Conservation (phyloP, 2,329 filamentous ascomycete species). For the Diaporthe capsici region DNA sequence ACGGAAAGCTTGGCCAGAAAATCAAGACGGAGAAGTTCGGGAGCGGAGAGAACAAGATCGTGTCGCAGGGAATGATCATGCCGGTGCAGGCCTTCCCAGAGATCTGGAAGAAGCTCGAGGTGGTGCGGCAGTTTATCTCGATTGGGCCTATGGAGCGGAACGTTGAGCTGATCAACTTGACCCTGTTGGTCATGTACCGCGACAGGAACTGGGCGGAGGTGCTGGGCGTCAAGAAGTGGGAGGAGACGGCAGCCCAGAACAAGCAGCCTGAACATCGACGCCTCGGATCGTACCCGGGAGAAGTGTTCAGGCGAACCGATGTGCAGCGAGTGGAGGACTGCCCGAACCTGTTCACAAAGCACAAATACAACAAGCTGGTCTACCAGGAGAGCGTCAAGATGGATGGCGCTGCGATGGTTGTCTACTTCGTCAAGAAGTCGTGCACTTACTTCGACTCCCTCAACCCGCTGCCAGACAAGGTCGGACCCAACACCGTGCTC, state of each 20-base stretch:
- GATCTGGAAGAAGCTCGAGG: conserved; percentile 33
- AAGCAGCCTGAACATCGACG: not conserved
- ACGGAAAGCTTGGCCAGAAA: conserved; percentile 44
- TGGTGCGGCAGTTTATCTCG: not conserved
- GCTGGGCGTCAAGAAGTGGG: conserved; percentile 47
- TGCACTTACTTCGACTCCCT: conserved; percentile 42
- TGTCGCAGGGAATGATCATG: conserved; percentile 45
- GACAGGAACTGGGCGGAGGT: conserved; percentile 37
- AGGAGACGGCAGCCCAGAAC: conserved; percentile 11
- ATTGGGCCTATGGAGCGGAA: conserved; percentile 10
- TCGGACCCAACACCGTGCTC: conserved; percentile 42
- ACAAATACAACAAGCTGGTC: conserved; percentile 44
- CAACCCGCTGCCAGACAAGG: conserved; percentile 35
- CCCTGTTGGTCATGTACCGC: conserved; percentile 25
- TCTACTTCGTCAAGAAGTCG: conserved; percentile 52
- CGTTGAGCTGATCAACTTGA: conserved; percentile 8
- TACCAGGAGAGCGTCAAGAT: conserved; percentile 57
- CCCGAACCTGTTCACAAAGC: conserved; percentile 47
- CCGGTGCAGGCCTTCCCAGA: conserved; percentile 42
- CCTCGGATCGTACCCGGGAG: conserved; percentile 41
- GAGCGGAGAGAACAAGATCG: conserved; percentile 37
- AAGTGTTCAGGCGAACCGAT: conserved; percentile 46
- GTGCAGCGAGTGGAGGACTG: conserved; percentile 48
- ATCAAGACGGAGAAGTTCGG: conserved; percentile 42
- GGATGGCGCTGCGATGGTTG: conserved; percentile 55